Evolutionary conservation across 495 filamentous ascomycete species (phyloP).

Genomic region (Alectoria sarmentosa): DNA sequence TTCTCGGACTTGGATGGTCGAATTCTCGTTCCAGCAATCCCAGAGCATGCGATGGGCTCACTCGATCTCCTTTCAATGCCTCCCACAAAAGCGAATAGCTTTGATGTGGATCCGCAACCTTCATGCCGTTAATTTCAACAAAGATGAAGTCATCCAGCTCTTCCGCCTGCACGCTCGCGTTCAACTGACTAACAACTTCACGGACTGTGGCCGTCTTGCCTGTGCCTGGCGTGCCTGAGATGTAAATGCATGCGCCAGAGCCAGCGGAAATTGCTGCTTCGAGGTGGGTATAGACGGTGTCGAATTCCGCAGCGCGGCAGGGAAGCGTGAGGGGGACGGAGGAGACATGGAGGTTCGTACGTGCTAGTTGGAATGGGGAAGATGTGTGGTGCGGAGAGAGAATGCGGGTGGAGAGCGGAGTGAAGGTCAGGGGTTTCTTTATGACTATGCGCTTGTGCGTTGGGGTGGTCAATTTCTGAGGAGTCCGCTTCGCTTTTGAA

Average conservation of each 20-base stretch:
- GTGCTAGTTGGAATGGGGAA: slow-evolving; percentile 86
- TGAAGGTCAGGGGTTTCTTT: slow-evolving; percentile 93
- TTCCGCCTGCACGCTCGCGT: slow-evolving; percentile 74
- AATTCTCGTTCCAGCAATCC: slow-evolving; percentile 90
- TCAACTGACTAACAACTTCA: slow-evolving; percentile 85
- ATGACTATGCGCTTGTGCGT: slow-evolving; percentile 69
- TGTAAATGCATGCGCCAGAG: slow-evolving; percentile 93
- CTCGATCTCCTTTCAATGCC: slow-evolving; percentile 85
- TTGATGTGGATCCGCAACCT: slow-evolving; percentile 96
- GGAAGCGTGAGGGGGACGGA: slow-evolving; percentile 83
- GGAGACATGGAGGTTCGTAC: slow-evolving; percentile 84
- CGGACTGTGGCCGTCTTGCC: slow-evolving; percentile 98
- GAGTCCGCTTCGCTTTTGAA: slow-evolving; percentile 49
- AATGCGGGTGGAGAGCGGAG: slow-evolving; percentile 79
- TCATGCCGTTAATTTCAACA: slow-evolving; percentile 99
- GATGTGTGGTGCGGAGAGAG: slow-evolving; percentile 71
- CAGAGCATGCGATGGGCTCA: slow-evolving; percentile 85
- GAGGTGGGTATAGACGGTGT: slow-evolving; percentile 84
- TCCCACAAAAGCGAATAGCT: slow-evolving; percentile 96
- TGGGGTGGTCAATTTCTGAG: slow-evolving; percentile 57
- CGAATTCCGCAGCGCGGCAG: slow-evolving; percentile 88
- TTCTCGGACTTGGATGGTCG: slow-evolving; percentile 74
- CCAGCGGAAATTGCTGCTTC: slow-evolving; percentile 92
- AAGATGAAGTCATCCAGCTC: slow-evolving; percentile 99
- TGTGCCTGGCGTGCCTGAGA: slow-evolving; percentile 98